Percentiles rank a stretch among this genome's conserved stretches.
These are phyloP conservation scores for Glycine tomentella DNA, from an alignment of 306 rosid species.

Conservation along the genomic window DNA sequence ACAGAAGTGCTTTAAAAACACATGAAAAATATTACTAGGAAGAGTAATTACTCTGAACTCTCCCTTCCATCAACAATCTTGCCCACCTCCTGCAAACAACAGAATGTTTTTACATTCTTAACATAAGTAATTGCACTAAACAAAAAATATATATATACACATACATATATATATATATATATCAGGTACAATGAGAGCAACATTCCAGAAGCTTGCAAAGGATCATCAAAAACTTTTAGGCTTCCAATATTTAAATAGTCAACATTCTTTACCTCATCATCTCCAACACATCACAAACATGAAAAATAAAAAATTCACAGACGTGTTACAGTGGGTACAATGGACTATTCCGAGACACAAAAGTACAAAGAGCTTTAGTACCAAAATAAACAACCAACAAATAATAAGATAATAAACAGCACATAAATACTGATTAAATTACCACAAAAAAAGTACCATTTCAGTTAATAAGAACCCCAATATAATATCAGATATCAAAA, in stretches of 20 bases:
- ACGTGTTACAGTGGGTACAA: constrained; percentile 8
- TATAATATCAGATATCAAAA: constrained; percentile 27
- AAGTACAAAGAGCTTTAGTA: constrained; percentile 26
- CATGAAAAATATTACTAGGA: constrained; percentile 28
- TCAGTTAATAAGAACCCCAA: constrained; percentile 32
- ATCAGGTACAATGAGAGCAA: constrained; percentile 15
- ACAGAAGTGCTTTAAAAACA: constrained; percentile 24
- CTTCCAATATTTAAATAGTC: not conserved
- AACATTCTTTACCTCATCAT: constrained; percentile 1
- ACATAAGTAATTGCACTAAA: not conserved
- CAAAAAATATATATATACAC: not conserved
- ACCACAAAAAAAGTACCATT: constrained; percentile 2
- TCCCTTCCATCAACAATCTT: constrained; percentile 56
- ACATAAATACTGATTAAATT: constrained; percentile 21
- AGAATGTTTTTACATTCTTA: constrained; percentile 31
- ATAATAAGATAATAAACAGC: constrained; percentile 28
- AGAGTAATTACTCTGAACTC: constrained; percentile 64
- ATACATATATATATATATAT: not conserved
- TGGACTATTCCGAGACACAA: constrained; percentile 2
- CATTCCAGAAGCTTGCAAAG: constrained; percentile 27
- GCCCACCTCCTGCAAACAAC: constrained; percentile 61
- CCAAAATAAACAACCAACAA: constrained; percentile 2
- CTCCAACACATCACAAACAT: no score
- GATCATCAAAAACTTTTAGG: constrained; percentile 19
- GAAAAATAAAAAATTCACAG: constrained; percentile 1